Evolutionary conservation across 2,329 filamentous ascomycete species (phyloP).

Genomic region (Penicillium sclerotiorum): DNA sequence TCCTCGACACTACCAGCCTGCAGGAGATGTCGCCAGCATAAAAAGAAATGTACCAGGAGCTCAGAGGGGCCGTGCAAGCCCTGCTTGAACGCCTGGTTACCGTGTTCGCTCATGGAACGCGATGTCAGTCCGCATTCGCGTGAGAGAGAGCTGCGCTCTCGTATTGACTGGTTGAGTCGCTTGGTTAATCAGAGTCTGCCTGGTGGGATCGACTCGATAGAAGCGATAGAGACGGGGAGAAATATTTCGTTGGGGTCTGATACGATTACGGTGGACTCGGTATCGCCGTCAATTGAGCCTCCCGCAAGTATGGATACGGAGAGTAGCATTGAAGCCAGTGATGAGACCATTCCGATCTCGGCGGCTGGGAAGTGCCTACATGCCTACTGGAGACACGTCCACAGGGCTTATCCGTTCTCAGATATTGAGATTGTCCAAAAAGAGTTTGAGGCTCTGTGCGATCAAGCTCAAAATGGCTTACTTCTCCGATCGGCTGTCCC

Average conservation of each 20-base stretch:
- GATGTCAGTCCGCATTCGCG: conserved; percentile 39
- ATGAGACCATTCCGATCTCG: conserved; percentile 19
- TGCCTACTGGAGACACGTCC: conserved; percentile 52
- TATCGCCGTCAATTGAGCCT: no score
- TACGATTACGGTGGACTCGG: background rate
- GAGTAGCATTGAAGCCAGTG: no score
- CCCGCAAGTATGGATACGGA: no score
- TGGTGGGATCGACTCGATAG: conserved; percentile 31
- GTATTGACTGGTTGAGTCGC: conserved; percentile 46
- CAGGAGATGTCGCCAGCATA: conserved; percentile 50
- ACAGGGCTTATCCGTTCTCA: conserved; percentile 52
- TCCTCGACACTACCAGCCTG: conserved; percentile 35
- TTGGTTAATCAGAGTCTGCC: conserved; percentile 41
- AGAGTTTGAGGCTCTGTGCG: conserved; percentile 32
- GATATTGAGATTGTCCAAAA: conserved; percentile 40
- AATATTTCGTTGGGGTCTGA: background rate
- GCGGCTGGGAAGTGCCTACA: conserved; percentile 42
- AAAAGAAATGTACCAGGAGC: conserved; percentile 52
- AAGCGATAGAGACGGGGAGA: conserved; percentile 38
- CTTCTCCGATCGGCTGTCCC: conserved; percentile 24
- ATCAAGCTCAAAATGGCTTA: background rate
- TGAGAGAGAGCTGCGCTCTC: conserved; percentile 38
- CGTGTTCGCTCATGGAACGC: conserved; percentile 40
- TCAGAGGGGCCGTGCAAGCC: conserved; percentile 37
- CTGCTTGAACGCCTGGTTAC: conserved; percentile 44